Conservation (phyloP, 495 filamentous ascomycete genomes). For the Penicillium pulvis region DNA sequence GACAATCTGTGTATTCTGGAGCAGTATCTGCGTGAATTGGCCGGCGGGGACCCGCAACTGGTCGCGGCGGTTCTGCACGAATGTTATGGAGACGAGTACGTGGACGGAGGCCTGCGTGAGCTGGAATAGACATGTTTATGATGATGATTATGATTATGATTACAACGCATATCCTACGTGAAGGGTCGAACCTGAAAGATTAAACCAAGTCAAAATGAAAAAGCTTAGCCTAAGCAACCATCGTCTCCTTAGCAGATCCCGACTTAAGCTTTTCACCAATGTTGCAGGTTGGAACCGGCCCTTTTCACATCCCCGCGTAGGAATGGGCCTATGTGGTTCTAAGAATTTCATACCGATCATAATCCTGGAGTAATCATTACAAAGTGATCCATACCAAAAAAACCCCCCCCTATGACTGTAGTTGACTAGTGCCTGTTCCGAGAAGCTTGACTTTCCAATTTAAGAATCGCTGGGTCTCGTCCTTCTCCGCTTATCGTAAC, state of each 20-base stretch:
- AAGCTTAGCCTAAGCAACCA: background rate
- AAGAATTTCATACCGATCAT: no score
- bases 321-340: no score
- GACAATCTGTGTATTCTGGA: slow-evolving; percentile 70
- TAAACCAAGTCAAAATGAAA: background rate
- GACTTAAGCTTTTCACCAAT: background rate
- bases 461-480: slow-evolving; percentile 25
- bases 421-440: slow-evolving; percentile 1
- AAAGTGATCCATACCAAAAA: background rate
- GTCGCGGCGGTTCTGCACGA: slow-evolving; percentile 53
- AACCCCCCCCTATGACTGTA: no score
- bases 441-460: slow-evolving; percentile 43
- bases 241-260: background rate
- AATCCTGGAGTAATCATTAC: background rate
- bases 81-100: slow-evolving; percentile 65
- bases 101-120: slow-evolving; percentile 62
- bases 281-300: no score
- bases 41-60: slow-evolving; percentile 53
- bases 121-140: slow-evolving; percentile 7
- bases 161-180: background rate
- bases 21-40: slow-evolving; percentile 54
- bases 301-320: no score
- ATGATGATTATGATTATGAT: background rate
- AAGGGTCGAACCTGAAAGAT: background rate
- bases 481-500: slow-evolving; percentile 29